phyloP scores from a whole-genome alignment of 129 eudicot genomes.

The Ambrosia artemisiifolia region DNA sequence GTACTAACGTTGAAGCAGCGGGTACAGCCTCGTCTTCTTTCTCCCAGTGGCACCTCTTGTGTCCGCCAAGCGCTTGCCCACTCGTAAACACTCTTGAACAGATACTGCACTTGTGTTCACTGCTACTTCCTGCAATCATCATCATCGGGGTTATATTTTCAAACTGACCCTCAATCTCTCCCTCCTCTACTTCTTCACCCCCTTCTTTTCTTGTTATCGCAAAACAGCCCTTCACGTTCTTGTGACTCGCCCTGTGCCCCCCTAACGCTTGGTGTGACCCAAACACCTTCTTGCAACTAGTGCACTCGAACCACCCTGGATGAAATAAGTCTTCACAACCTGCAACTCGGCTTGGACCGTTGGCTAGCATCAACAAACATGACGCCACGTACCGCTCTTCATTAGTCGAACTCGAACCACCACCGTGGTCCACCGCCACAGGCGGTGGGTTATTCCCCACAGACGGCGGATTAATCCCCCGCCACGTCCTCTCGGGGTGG shows the following conservation, averaged over 20 bases:
- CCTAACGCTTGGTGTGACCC: slow-evolving; percentile 91
- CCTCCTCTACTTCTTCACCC: slow-evolving; percentile 31
- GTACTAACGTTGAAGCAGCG: slow-evolving; percentile 13
- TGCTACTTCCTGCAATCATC: not conserved
- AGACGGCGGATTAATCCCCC: slow-evolving; percentile 55
- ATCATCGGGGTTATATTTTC: not conserved
- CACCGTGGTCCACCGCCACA: slow-evolving; percentile 5
- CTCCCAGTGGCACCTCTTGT: slow-evolving; percentile 84
- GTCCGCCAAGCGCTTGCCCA: slow-evolving; percentile 82
- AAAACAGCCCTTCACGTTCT: slow-evolving; percentile 81
- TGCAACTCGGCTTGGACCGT: slow-evolving; percentile 20
- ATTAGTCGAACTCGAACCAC: slow-evolving; percentile 23
- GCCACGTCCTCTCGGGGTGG: slow-evolving; percentile 96
- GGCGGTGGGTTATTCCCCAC: slow-evolving; percentile 73
- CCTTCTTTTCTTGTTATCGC: slow-evolving; percentile 46
- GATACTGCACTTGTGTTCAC: slow-evolving; percentile 47
- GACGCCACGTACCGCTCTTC: slow-evolving; percentile 71
- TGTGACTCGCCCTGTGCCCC: slow-evolving; percentile 89
- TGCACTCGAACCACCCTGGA: slow-evolving; percentile 69
- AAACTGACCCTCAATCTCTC: slow-evolving; percentile 8
- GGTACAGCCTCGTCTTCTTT: slow-evolving; percentile 38
- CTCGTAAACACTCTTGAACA: slow-evolving; percentile 61
- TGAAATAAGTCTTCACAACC: not conserved
- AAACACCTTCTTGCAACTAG: slow-evolving; percentile 71
- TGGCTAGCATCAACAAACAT: slow-evolving; percentile 62